Evolutionary conservation across 768 basidiomycete species (phyloP).

Genomic region (Leccinellum luteum): DNA sequence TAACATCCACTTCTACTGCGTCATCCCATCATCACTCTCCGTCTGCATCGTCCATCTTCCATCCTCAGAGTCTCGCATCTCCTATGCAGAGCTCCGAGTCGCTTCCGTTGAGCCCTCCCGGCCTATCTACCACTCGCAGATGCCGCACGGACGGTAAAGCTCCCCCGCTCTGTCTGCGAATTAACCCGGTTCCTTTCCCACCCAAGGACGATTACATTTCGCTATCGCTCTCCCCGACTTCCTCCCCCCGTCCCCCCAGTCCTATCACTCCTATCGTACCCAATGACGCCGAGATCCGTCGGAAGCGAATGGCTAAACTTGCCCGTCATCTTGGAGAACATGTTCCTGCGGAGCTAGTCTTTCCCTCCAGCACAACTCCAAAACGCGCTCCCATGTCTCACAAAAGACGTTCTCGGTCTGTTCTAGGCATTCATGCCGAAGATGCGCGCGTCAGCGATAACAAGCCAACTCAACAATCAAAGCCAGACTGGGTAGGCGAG

Average conservation of each 20-base stretch:
- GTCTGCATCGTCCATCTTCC: constrained; percentile 18
- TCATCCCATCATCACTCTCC: constrained; percentile 13
- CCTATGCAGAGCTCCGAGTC: constrained; percentile 11
- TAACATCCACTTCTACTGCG: constrained; percentile 14
- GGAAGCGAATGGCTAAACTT: constrained; percentile 58
- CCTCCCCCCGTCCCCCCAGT: constrained; percentile 14
- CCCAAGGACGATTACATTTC: constrained; percentile 9
- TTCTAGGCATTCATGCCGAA: constrained; percentile 1
- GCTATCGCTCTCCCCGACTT: constrained; percentile 10
- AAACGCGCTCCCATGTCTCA: neutral
- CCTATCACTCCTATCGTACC: constrained; percentile 22
- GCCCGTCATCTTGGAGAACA: constrained; percentile 57
- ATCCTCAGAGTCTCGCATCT: constrained; percentile 4
- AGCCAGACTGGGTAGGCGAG: constrained; percentile 36
- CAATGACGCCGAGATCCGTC: constrained; percentile 34
- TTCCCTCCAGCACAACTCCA: constrained; percentile 18
- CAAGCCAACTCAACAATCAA: neutral
- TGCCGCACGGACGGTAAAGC: constrained; percentile 12
- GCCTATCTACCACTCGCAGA: constrained; percentile 15
- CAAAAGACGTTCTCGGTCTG: constrained; percentile 18
- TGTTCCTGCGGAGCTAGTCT: constrained; percentile 55
- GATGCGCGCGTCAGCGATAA: neutral
- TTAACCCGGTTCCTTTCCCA: constrained; percentile 17
- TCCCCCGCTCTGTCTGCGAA: constrained; percentile 22
- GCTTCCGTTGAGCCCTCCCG: constrained; percentile 14